Conservation (phyloP, 208 protist genomes). For the Crithidia sp. region DNA sequence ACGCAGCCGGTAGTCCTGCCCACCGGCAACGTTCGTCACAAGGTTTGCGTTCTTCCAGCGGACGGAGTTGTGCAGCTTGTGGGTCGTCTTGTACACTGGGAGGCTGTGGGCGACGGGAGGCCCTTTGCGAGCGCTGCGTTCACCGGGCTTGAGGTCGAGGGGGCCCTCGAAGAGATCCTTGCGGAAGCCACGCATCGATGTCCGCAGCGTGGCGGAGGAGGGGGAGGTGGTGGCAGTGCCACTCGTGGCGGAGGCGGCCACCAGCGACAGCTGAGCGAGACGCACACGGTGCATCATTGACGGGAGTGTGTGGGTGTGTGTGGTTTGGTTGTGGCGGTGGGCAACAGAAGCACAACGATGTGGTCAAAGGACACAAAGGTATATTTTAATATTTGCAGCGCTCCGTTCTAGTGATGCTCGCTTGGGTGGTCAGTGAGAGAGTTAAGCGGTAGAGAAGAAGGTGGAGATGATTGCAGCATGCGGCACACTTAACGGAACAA, state of each 20-base stretch:
- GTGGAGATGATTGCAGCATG: too few relatives aligned
- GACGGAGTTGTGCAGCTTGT: conserved; percentile 83
- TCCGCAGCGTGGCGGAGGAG: conserved; percentile 8
- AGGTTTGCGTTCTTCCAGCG: conserved; percentile 90
- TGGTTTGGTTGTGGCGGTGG: neutral
- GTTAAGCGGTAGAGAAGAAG: too few relatives aligned
- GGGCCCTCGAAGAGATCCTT: conserved; percentile 88
- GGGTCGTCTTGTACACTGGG: conserved; percentile 86
- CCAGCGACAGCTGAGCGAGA: conserved; percentile 1
- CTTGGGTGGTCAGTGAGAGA: too few relatives aligned
- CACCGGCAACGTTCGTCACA: conserved; percentile 80
- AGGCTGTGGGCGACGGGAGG: conserved; percentile 87
- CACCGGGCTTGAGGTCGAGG: conserved; percentile 78
- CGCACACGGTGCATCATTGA: conserved; percentile 17
- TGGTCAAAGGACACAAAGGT: neutral
- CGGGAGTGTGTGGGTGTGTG: neutral
- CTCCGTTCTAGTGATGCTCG: too few relatives aligned
- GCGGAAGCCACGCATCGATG: conserved; percentile 54
- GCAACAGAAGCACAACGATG: neutral
- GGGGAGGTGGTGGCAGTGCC: neutral
- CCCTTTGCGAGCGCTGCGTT: conserved; percentile 73
- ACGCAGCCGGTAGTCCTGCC: conserved; percentile 83
- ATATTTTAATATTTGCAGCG: neutral
- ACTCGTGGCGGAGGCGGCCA: neutral
- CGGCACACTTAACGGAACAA: too few relatives aligned